Base-by-base conservation (phyloP, 176 grass and related monocot genomes). In the Aegilops speltoides region DNA sequence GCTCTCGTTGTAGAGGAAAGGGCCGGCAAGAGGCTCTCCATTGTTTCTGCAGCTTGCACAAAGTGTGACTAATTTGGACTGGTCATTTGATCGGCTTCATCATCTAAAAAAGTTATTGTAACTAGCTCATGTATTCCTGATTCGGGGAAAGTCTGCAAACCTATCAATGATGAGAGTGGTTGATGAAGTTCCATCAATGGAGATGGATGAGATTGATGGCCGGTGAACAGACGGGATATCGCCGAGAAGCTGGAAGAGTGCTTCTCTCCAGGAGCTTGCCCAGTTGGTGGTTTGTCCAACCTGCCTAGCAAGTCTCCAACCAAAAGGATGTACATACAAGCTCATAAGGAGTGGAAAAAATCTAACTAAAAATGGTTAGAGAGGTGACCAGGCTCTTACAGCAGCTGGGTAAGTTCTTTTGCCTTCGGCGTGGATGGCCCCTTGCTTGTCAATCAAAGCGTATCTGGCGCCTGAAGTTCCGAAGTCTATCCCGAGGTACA, bases 401-500 rank as follows among this genome's bases (percentile, higher is more conserved):
- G 46, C 90, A 64, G 46, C 65, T 8, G 83, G 19, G 68, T 94
- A 94, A 16, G 88, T 68, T 83, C 81, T 90, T 68, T 94, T 97
- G 69, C 77, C 91, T 94, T 97, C 86, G 0, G 90, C 83, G 38
- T 61, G 80, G 68, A 97, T 84, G 23, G 11, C 73, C 10, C 95
- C 92, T 71, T 86, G 72, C 36, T 80, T 48, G 85, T 97, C 92
- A 43, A 97, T 92, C 34, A 97, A 83, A 36, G 90, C 95, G 38
- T 91, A 97, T 92, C 95, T 86, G 16, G 95, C 90, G 32, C 92
- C 92, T 0, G 95, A 97, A 11, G 95, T 94, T 45, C 92, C 95
- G 12, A 97, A 97, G 78, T 97, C 92, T 87, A 97, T 94, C 74
- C 95, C 92, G 20, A 97, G 92, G 20, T 88, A 97, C 20, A 97